Evolutionary conservation across 306 rosid genomes (phyloP), one percentile per base, ranked within the genome.

Genomic region (Medicago ruthenica): DNA sequence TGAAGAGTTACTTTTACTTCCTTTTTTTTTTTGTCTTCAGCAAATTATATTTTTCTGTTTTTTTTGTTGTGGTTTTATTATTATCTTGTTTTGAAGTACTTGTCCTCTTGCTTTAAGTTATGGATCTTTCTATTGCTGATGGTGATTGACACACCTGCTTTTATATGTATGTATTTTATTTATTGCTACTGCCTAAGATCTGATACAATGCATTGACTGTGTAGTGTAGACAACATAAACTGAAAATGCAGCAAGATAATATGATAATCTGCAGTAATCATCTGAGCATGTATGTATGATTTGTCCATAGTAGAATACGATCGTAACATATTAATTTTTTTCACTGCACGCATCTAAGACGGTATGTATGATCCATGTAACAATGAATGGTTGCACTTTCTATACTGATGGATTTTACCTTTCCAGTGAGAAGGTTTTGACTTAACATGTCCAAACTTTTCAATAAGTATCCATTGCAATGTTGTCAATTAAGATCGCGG

Each of bases 211-310:
- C 31, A 27, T 34, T 34, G 37, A 34, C 37, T 4, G 37, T 34
- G 37, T 34, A 34, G 24, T n/a, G 41, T 10, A 48, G 63, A 37
- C 37, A 48, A 47, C 12, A 21, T 67, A 13, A 34, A 31, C 6
- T 31, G 36, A 42, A 57, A 7, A 31, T 44, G 45, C 36, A 31
- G 74, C 48, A 74, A 66, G n/a, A 73, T 65, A 55, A 37, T 77
- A 31, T 70, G 47, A 51, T 47, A 37, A 54, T 11, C 20, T 68
- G 70, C 51, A 60, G 22, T 31, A n/a, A 21, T 12, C 3, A 45
- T 67, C 58, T 57, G 42, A 47, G 47, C 22, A 8, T 47, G 20
- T 50, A 24, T 27, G 17, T 53, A 53, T 36, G 20, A 63, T 63
- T 36, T n/a, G 24, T n/a, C 69, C 7, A 4, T 34, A 36, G 68